Evolutionary conservation across 2,329 filamentous ascomycete genomes (phyloP).

Genomic region (Blastomyces parvus): DNA sequence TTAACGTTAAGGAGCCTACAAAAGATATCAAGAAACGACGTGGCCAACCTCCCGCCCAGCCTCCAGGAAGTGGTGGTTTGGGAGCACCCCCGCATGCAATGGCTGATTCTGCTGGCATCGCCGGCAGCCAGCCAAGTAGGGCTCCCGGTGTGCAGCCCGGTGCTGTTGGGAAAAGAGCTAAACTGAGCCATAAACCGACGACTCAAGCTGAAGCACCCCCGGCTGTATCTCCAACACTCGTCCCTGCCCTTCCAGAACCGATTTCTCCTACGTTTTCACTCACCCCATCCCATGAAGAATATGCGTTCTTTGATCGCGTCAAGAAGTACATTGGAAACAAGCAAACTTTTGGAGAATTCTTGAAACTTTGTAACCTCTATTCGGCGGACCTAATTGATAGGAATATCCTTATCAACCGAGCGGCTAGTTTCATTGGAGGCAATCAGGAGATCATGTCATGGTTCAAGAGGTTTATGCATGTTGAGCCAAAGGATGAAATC

Average conservation of each 20-base stretch:
- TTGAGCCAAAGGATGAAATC: conserved; percentile 62
- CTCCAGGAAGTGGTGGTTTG: conserved; percentile 26
- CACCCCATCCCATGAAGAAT: conserved; percentile 71
- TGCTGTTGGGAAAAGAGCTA: conserved; percentile 54
- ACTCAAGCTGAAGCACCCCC: conserved; percentile 45
- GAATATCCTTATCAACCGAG: conserved; percentile 70
- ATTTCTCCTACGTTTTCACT: conserved; percentile 65
- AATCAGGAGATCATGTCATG: conserved; percentile 82
- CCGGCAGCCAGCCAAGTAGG: conserved; percentile 28
- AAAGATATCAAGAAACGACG: conserved; percentile 89
- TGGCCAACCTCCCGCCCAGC: conserved; percentile 42
- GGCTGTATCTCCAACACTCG: conserved; percentile 72
- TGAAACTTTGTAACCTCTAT: conserved; percentile 94
- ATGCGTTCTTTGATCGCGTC: conserved; percentile 88
- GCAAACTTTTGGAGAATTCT: conserved; percentile 84
- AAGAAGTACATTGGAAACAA: conserved; percentile 96
- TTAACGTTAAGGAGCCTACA: conserved; percentile 71
- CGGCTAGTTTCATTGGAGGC: conserved; percentile 73
- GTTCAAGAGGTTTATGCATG: conserved; percentile 73
- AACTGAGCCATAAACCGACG: conserved; percentile 56
- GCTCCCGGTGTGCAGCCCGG: conserved; percentile 31
- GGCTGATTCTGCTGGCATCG: conserved; percentile 23
- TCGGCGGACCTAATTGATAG: conserved; percentile 87
- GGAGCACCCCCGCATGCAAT: conserved; percentile 26
- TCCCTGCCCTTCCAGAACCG: conserved; percentile 79